Percentiles rank a stretch among this genome's conserved stretches.
Evolutionary conservation across 1,284 basidiomycete genomes (phyloP).

Genomic region (Polyporus tsugae): DNA sequence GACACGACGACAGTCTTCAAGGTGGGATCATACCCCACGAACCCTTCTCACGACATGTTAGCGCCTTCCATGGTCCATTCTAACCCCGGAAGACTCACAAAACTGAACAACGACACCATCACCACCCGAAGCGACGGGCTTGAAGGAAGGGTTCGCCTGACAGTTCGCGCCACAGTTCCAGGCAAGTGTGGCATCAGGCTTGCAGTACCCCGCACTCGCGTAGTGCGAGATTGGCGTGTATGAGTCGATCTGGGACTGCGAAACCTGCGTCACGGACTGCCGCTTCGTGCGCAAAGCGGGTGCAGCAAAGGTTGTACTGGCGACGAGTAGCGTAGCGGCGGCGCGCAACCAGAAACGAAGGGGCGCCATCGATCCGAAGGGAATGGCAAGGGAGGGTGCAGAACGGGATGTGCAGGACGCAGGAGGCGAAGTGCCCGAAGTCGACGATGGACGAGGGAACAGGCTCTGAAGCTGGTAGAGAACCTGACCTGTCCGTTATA

Average conservation of each 20-base stretch:
- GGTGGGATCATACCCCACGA: constrained; percentile 42
- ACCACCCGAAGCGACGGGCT: constrained; percentile 68
- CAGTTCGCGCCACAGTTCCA: constrained; percentile 66
- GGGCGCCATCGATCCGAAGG: constrained; percentile 1
- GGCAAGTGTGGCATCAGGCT: constrained; percentile 49
- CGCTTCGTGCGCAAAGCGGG: constrained; percentile 28
- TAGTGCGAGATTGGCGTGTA: constrained; percentile 65
- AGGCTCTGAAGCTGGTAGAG: too few species aligned
- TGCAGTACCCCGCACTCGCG: constrained; percentile 65
- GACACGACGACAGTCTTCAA: constrained; percentile 42
- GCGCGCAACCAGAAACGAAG: neutral
- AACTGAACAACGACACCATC: constrained; percentile 60
- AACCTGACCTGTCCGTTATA: neutral
- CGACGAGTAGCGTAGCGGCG: constrained; percentile 32
- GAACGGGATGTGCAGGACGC: constrained; percentile 4
- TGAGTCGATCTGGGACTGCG: constrained; percentile 49
- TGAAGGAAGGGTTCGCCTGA: constrained; percentile 59
- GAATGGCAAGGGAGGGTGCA: neutral
- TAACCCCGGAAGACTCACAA: constrained; percentile 43
- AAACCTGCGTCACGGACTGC: constrained; percentile 50
- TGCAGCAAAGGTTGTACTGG: constrained; percentile 36
- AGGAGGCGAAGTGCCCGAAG: constrained; percentile 3
- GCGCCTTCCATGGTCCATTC: neutral
- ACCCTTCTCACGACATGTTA: constrained; percentile 36
- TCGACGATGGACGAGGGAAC: neutral